A percentile compares a stretch with the other conserved stretches of the same genome.
Evolutionary conservation across 2,329 filamentous ascomycete genomes (phyloP).

Genomic region (Apiospora aurea): DNA sequence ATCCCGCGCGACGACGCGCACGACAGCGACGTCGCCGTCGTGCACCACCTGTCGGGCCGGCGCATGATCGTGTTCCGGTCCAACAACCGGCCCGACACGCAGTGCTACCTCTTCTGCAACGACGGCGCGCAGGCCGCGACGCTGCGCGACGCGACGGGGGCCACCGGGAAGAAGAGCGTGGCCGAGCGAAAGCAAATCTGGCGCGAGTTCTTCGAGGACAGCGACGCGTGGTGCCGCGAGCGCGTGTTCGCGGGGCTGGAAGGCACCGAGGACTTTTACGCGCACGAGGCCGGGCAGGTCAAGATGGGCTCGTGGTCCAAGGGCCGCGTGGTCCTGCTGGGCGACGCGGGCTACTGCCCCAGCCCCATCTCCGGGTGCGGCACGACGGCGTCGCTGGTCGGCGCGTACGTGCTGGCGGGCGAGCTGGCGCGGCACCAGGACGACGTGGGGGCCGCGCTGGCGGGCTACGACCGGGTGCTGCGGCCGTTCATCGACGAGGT

Average conservation of each 20-base stretch:
- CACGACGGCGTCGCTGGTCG: constrained; percentile 55
- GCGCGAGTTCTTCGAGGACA: constrained; percentile 43
- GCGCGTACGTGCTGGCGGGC: constrained; percentile 64
- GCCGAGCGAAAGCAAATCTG: constrained; percentile 36
- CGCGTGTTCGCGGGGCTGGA: constrained; percentile 31
- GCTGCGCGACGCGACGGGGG: constrained; percentile 24
- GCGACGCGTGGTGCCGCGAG: constrained; percentile 30
- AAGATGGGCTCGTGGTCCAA: constrained; percentile 51
- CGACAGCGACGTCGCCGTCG: constrained; percentile 41
- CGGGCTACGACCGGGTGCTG: constrained; percentile 52
- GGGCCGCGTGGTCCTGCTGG: constrained; percentile 57
- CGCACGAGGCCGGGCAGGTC: constrained; percentile 52
- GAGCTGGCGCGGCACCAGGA: constrained; percentile 49
- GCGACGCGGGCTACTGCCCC: constrained; percentile 61
- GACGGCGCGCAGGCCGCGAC: constrained; percentile 23
- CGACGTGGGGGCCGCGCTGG: constrained; percentile 44
- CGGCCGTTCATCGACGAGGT: constrained; percentile 51
- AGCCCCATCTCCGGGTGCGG: constrained; percentile 59
- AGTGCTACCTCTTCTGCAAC: constrained; percentile 45
- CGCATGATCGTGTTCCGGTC: constrained; percentile 49
- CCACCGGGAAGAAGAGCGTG: constrained; percentile 22
- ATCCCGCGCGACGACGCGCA: constrained; percentile 41
- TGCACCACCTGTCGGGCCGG: constrained; percentile 45
- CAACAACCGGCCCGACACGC: constrained; percentile 41
- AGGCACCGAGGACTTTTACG: constrained; percentile 54